Evolutionary conservation across 2,329 filamentous ascomycete genomes (phyloP), one percentile per base, ranked within the genome.

Genomic region (Clonostachys byssicola): DNA sequence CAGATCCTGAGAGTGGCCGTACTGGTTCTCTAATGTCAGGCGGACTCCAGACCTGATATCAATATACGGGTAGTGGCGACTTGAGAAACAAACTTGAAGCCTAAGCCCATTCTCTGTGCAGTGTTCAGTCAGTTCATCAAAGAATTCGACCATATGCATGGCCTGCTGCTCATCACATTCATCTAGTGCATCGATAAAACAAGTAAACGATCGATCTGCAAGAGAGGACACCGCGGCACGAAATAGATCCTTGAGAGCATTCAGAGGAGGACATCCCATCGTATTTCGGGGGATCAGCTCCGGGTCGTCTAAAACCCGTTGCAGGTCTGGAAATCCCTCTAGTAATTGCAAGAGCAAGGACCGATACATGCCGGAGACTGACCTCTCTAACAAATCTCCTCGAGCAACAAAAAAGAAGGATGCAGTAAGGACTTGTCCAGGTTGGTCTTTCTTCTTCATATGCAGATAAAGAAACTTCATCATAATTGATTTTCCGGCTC

Each of bases 321-420:
- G 64, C 0, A 77, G 55, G 0, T 68, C 58, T 0, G 64, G 57
- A 1, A 59, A 48, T 9, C 64, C 53, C 47, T 43, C 13, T 2
- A 52, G 34, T 1, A 80, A 56, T 48, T 80, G 73, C 7, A 59
- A 54, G 1, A 80, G 49, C 8, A 81, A 52, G 2, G 73, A 74
- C 7, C 74, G 67, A 52, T 78, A 78, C 55, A 81, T 65, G 4
- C 78, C 77, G 1, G 60, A 16, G 0, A 62, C 16, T 7, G 36
- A 14, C 3, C 16, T 39, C 36, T 39, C 36, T 8, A 74, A 56
- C 12, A 56, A 20, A 1, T 60, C 58, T 0, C 74, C 74, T 44
- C 72, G 58, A 0, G 73, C 73, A 47, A 76, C 72, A 62, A 79
- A 79, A 59, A 78, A 79, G 58, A 77, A 78, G 2, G 66, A 72